These are phyloP conservation scores for Triticum dicoccoides DNA, from an alignment of 176 grass and related monocot genomes.

Conservation along the genomic window DNA sequence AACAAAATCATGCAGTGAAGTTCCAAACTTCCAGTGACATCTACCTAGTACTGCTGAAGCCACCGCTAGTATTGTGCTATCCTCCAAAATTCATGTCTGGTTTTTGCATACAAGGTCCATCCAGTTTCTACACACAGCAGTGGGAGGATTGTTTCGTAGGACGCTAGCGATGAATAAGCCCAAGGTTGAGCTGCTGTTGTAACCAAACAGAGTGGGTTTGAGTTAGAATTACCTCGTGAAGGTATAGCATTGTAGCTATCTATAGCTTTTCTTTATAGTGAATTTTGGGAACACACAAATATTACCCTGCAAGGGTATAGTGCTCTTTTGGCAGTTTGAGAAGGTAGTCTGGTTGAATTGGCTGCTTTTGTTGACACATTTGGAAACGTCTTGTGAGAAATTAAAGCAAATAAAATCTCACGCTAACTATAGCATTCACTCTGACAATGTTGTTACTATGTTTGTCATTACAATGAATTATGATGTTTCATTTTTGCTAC, in stretches of 20 bases:
- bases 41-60: slow-evolving; percentile 18
- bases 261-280: neutral
- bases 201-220: neutral
- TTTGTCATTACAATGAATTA: neutral
- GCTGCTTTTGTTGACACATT: neutral
- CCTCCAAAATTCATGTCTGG: slow-evolving; percentile 10
- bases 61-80: neutral
- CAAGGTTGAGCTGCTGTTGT: neutral
- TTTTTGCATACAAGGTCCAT: slow-evolving; percentile 3
- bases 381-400: neutral
- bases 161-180: slow-evolving; percentile 24
- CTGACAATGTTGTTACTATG: neutral
- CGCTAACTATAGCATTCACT: neutral
- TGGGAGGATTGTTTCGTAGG: neutral
- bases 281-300: neutral
- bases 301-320: neutral
- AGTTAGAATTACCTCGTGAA: slow-evolving; percentile 1
- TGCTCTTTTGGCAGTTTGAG: slow-evolving; percentile 5
- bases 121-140: slow-evolving; percentile 15
- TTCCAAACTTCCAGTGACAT: slow-evolving; percentile 10
- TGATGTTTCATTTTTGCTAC: neutral
- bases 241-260: slow-evolving; percentile 5
- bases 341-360: neutral
- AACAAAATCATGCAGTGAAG: slow-evolving; percentile 66
- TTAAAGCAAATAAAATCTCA: slow-evolving; percentile 8